Conservation (phyloP, 768 basidiomycete species). For the Phanerochaete sordida region DNA sequence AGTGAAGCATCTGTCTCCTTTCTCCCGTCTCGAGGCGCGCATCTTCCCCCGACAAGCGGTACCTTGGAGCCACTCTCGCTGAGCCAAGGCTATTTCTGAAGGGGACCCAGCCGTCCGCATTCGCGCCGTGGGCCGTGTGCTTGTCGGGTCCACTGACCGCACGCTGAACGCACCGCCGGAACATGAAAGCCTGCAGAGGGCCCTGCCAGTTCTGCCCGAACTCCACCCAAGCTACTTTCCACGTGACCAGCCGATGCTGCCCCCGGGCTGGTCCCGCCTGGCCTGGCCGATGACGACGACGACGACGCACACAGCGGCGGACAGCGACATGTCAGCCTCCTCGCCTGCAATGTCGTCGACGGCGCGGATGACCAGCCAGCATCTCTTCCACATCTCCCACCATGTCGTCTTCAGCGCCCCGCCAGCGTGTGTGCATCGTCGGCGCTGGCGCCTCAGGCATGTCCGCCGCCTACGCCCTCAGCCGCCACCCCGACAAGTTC, state of each 20-base stretch:
- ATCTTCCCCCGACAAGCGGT: background rate
- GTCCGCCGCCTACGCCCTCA: constrained; percentile 32
- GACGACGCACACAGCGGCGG: background rate
- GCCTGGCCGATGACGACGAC: background rate
- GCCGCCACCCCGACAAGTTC: constrained; percentile 28
- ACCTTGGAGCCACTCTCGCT: background rate
- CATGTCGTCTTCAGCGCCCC: constrained; percentile 12
- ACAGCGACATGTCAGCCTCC: background rate
- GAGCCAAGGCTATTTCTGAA: background rate
- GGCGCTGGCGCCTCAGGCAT: constrained; percentile 29
- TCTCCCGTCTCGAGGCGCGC: background rate
- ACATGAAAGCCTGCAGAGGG: background rate
- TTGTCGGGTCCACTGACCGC: background rate
- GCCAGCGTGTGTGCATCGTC: constrained; percentile 24
- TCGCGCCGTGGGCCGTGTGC: background rate
- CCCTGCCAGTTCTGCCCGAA: background rate
- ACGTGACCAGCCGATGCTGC: background rate
- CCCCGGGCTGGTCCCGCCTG: background rate
- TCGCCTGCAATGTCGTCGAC: background rate
- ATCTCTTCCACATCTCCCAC: constrained; percentile 1
- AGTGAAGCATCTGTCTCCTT: background rate
- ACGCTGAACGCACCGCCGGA: background rate
- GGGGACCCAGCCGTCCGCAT: background rate
- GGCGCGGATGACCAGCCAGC: background rate
- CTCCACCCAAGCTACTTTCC: background rate